Evolutionary conservation across 2,329 filamentous ascomycete genomes (phyloP).

Genomic region (Paecilomyces sp.): DNA sequence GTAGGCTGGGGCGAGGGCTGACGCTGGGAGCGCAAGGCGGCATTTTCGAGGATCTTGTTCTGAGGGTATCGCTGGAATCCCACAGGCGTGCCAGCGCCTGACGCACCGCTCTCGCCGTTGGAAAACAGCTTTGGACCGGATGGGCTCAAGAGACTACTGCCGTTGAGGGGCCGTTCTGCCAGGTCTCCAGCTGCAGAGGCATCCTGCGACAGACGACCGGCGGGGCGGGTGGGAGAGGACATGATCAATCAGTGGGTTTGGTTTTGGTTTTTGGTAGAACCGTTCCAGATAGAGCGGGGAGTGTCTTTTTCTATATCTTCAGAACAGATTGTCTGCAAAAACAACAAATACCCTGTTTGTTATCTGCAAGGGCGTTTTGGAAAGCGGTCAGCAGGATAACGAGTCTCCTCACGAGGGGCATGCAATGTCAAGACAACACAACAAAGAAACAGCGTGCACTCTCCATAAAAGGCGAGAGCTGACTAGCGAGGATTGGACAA

Average conservation of each 20-base stretch:
- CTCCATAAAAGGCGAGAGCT: background rate
- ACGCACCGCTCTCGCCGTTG: conserved; percentile 24
- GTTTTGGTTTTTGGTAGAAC: background rate
- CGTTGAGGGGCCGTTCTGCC: conserved; percentile 20
- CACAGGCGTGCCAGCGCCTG: conserved; percentile 33
- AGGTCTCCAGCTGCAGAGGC: conserved; percentile 9
- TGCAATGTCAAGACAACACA: background rate
- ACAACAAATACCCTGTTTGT: background rate
- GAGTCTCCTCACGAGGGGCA: background rate
- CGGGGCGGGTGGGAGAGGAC: conserved; percentile 20
- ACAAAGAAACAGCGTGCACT: background rate
- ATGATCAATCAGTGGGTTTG: conserved; percentile 8
- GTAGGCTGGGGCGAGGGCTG: conserved; percentile 83
- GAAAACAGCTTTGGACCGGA: conserved; percentile 24
- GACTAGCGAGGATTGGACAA: background rate
- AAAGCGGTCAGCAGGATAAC: background rate
- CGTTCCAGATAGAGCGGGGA: no score
- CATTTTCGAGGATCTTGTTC: conserved; percentile 54
- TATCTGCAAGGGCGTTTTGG: background rate
- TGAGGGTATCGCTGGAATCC: conserved; percentile 36
- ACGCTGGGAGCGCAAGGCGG: conserved; percentile 46
- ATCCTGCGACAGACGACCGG: background rate
- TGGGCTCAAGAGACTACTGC: conserved; percentile 17
- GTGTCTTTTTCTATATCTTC: no score
- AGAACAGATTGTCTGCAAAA: no score